phyloP scores from a whole-genome alignment of 2,329 filamentous ascomycete genomes.

The Biscogniauxia mediterranea region DNA sequence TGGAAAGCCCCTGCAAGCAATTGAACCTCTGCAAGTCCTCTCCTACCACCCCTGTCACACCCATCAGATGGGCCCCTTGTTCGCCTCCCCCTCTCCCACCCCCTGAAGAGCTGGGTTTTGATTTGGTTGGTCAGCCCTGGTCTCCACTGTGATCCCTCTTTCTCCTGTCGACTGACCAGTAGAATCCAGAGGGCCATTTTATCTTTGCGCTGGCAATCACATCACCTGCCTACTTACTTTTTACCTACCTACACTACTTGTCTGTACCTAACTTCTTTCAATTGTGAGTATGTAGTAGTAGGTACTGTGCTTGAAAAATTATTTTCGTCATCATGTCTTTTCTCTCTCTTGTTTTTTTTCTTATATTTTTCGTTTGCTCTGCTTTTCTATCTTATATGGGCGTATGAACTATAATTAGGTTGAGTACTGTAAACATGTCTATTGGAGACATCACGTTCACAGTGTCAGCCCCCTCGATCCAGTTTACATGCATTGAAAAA shows the following conservation, averaged over 20 bases:
- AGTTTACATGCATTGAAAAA: neutral
- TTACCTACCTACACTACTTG: neutral
- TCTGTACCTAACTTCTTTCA: neutral
- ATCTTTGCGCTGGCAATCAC: neutral
- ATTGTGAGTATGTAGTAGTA: neutral
- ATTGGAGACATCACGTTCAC: no score
- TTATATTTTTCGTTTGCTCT: no score
- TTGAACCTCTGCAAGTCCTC: neutral
- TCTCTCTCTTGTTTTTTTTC: neutral
- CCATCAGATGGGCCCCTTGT: neutral
- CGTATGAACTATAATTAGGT: no score
- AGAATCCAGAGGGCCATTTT: neutral
- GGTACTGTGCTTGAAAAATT: neutral
- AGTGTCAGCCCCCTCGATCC: neutral
- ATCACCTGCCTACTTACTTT: neutral
- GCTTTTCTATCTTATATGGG: neutral
- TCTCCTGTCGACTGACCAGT: neutral
- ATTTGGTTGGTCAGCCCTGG: neutral
- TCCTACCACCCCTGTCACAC: neutral
- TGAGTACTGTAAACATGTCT: no score
- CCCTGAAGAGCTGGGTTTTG: neutral
- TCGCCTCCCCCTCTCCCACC: neutral
- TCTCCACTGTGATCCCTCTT: neutral
- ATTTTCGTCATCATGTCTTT: neutral
- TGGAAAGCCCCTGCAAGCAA: neutral